These are phyloP conservation scores for Podila horticola DNA, from an alignment of 192 early-diverging fungal species.

Conservation along the genomic window DNA sequence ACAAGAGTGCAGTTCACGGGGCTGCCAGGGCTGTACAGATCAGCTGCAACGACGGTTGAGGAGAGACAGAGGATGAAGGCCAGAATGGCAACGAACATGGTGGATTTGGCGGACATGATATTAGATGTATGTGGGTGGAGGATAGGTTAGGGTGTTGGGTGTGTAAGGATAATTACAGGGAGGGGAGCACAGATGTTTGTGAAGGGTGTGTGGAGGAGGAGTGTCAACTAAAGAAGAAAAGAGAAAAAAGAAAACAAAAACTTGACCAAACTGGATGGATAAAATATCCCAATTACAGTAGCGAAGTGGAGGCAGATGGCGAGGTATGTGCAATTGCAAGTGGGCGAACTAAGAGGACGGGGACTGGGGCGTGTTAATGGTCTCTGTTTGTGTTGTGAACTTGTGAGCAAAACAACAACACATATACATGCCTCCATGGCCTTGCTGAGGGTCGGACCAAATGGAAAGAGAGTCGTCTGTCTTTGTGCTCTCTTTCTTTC, in stretches of 20 bases:
- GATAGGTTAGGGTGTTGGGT: background rate
- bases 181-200: background rate
- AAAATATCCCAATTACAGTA: no score
- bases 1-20: conserved; percentile 42
- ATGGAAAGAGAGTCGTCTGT: no score
- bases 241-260: background rate
- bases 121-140: background rate
- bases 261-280: no score
- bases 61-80: conserved; percentile 33
- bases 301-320: no score
- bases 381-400: no score
- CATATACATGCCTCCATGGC: no score
- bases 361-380: no score
- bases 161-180: background rate
- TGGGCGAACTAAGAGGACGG: no score
- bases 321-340: no score
- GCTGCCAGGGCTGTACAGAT: conserved; percentile 20
- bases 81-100: conserved; percentile 39
- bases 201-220: conserved; percentile 6
- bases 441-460: no score
- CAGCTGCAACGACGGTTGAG: conserved; percentile 30
- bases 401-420: no score
- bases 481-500: no score
- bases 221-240: conserved; percentile 20
- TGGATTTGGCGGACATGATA: conserved; percentile 31